These are phyloP conservation scores for Diplodia corticola DNA, from an alignment of 2,329 filamentous ascomycete species.

Conservation along the genomic window DNA sequence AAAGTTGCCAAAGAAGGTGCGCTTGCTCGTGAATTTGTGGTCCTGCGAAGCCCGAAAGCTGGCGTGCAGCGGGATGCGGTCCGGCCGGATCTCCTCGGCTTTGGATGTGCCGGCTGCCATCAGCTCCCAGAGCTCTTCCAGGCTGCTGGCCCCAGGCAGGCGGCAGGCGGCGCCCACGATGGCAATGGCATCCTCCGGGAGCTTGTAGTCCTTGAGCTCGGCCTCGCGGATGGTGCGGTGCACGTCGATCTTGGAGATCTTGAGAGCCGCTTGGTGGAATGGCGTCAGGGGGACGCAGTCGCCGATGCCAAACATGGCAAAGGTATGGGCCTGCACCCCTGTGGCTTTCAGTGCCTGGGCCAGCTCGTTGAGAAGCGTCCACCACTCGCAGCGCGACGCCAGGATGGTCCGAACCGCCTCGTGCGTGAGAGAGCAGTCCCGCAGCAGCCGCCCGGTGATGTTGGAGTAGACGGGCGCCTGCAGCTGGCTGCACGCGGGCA, in stretches of 20 bases:
- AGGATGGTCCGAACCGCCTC: slow-evolving; percentile 28
- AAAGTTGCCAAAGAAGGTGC: slow-evolving; percentile 23
- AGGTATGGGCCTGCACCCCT: slow-evolving; percentile 23
- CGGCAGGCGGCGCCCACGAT: neutral
- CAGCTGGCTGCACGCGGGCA: neutral
- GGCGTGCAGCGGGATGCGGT: neutral
- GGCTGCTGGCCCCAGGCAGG: neutral
- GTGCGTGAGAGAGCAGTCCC: slow-evolving; percentile 19
- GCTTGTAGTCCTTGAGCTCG: neutral
- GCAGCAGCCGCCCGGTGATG: slow-evolving; percentile 22
- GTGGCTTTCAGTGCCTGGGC: slow-evolving; percentile 27
- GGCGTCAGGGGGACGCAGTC: slow-evolving; percentile 28
- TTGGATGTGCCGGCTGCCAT: neutral
- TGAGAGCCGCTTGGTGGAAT: slow-evolving; percentile 25
- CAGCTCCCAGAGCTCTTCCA: neutral
- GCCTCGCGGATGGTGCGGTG: neutral
- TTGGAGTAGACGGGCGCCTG: slow-evolving; percentile 24
- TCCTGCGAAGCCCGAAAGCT: neutral
- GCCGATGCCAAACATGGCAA: slow-evolving; percentile 30
- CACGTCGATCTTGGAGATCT: slow-evolving; percentile 5
- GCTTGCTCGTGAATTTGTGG: neutral
- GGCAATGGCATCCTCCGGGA: neutral
- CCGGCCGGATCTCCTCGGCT: neutral
- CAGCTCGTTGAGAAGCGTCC: slow-evolving; percentile 26
- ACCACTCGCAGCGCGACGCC: slow-evolving; percentile 30